Base-by-base conservation (phyloP, 441 rosid species). In the Erodium texanum region DNA sequence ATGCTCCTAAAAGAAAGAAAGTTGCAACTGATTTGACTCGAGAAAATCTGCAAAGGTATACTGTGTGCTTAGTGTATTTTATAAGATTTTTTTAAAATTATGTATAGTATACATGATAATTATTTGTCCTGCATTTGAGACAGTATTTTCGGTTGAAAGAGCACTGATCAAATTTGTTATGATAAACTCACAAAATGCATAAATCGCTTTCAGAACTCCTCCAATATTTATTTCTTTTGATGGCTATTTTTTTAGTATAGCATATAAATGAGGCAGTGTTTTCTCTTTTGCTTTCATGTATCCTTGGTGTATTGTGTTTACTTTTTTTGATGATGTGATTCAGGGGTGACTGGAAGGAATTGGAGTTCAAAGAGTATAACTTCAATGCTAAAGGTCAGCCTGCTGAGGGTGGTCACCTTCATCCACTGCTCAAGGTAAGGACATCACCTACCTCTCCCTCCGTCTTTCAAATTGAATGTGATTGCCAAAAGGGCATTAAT, bases 361-460 rank as follows among this genome's bases (percentile, higher is more conserved):
- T 89, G 69, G 93, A 89, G 71, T 91, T 94, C 76, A 94, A 94
- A 78, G 96, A 87, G 73, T 91, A 91, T 73, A 94, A 94, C 79
- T 89, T 89, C 78, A 84, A 75, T 66, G 93, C 96, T 54, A 91
- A 89, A 79, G 97, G 99, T 77, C 90, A 77, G 68, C 92, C 93
- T 68, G 70, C 87, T 72, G 93, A 90, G 75, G 77, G 93, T 76
- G 99, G 99, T 56, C 89, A 91, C 84, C 89, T 93, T 69, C 97
- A 93, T 72, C 99, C 99, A 5, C 89, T 93, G 56, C 94, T 84
- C 66, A 91, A 93, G 93, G 99, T 80, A 82, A 76, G 77, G 70
- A 68, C 48, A 41, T 16, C 4, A 27, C 4, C 29, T 27, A 1
- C 4, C 56, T n/a, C 19, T 50, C 6, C 7, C 56, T 50, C 19